Conservation (phyloP, 768 basidiomycete species). For the Russula lepida region DNA sequence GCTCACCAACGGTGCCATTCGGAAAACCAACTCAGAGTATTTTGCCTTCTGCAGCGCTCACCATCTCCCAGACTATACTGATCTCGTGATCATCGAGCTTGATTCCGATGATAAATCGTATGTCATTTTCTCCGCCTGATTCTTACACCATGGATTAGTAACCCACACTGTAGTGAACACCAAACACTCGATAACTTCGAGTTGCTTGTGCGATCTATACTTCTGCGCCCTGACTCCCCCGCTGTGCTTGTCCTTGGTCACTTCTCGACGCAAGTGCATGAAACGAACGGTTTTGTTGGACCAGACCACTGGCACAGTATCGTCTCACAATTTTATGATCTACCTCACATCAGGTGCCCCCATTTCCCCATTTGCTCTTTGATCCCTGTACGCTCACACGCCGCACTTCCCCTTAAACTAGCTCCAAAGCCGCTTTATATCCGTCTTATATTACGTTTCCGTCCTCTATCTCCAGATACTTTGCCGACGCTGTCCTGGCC, state of each 20-base stretch:
- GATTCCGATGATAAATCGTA: slow-evolving; percentile 85
- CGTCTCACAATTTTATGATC: slow-evolving; percentile 96
- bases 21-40: slow-evolving; percentile 86
- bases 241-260: slow-evolving; percentile 94
- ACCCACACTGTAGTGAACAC: slow-evolving; percentile 42
- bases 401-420: slow-evolving; percentile 27
- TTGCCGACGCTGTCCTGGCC: slow-evolving; percentile 75
- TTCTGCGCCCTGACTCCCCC: slow-evolving; percentile 83
- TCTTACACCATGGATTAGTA: background rate
- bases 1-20: slow-evolving; percentile 94
- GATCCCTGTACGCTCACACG: background rate
- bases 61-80: slow-evolving; percentile 88
- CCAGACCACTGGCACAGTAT: slow-evolving; percentile 84
- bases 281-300: slow-evolving; percentile 73
- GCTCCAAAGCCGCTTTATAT: slow-evolving; percentile 76
- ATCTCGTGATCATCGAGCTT: slow-evolving; percentile 92
- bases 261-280: slow-evolving; percentile 81
- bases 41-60: slow-evolving; percentile 92
- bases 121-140: slow-evolving; percentile 29
- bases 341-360: slow-evolving; percentile 73
- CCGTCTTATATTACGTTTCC: slow-evolving; percentile 74
- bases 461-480: slow-evolving; percentile 58
- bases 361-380: background rate
- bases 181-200: slow-evolving; percentile 81
- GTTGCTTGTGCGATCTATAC: slow-evolving; percentile 82